Conservation (phyloP, 768 basidiomycete genomes). For the Polyporus arcularius region DNA sequence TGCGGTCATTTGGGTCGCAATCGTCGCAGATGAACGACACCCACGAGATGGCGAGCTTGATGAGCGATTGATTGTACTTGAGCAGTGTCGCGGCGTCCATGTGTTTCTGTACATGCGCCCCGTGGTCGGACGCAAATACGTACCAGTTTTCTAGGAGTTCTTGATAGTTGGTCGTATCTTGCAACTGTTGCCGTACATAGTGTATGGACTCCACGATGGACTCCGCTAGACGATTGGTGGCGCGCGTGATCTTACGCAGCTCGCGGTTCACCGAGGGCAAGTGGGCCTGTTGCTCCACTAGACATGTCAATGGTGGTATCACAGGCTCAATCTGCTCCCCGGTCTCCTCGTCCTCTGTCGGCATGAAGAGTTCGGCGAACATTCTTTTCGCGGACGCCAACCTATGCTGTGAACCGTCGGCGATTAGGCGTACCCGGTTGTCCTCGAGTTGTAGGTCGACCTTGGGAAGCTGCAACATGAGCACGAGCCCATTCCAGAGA, state of each 20-base stretch:
- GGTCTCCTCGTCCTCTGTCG: constrained; percentile 57
- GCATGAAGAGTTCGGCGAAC: constrained; percentile 65
- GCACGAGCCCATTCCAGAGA: constrained; percentile 88
- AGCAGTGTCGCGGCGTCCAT: constrained; percentile 73
- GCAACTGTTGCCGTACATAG: constrained; percentile 72
- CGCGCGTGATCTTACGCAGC: constrained; percentile 85
- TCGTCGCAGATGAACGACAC: constrained; percentile 98
- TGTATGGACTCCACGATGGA: constrained; percentile 92
- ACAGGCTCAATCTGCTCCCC: constrained; percentile 48
- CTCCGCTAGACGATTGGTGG: constrained; percentile 88
- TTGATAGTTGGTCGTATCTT: constrained; percentile 63
- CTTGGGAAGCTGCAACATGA: constrained; percentile 72
- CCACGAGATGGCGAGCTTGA: constrained; percentile 94
- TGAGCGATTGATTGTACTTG: constrained; percentile 82
- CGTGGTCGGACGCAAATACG: constrained; percentile 94
- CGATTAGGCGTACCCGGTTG: constrained; percentile 86
- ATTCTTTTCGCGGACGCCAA: constrained; percentile 75
- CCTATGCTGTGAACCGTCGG: constrained; percentile 83
- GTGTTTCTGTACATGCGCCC: constrained; percentile 83
- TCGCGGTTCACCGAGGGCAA: constrained; percentile 88
- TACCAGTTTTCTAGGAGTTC: constrained; percentile 95
- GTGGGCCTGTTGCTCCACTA: constrained; percentile 86
- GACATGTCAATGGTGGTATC: constrained; percentile 46
- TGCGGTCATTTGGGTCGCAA: constrained; percentile 93
- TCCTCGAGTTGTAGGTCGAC: constrained; percentile 76